Conservation (phyloP, 2,329 filamentous ascomycete species). For the Cytospora schulzeri region DNA sequence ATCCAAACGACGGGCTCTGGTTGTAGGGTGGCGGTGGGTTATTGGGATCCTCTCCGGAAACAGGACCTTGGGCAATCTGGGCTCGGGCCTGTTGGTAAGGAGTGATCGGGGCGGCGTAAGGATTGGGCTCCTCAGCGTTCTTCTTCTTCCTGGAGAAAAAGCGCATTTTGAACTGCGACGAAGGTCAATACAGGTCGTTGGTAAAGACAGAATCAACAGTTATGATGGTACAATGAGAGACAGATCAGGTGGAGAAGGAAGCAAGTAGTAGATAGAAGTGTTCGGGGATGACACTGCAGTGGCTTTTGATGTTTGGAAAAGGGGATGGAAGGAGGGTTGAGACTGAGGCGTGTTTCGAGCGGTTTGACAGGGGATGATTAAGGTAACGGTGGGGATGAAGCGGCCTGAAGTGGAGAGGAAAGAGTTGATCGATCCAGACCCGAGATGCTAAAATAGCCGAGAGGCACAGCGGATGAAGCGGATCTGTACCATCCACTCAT, state of each 20-base stretch:
- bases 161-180: slow-evolving; percentile 35
- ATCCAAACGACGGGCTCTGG: slow-evolving; percentile 32
- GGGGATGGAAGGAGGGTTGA: slow-evolving; percentile 18
- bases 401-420: slow-evolving; percentile 18
- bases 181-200: slow-evolving; percentile 6
- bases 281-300: background rate
- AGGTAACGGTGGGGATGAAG: slow-evolving; percentile 20
- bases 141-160: slow-evolving; percentile 57
- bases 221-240: background rate
- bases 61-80: slow-evolving; percentile 37
- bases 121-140: slow-evolving; percentile 51
- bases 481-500: background rate
- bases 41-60: slow-evolving; percentile 29
- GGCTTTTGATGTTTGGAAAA: slow-evolving; percentile 9
- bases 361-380: slow-evolving; percentile 17
- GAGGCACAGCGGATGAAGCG: slow-evolving; percentile 19
- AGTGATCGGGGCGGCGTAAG: slow-evolving; percentile 55
- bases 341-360: slow-evolving; percentile 26
- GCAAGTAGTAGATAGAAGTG: background rate
- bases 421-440: slow-evolving; percentile 11
- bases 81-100: slow-evolving; percentile 49
- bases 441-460: slow-evolving; percentile 23
- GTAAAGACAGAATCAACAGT: background rate
- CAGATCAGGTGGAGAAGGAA: background rate
- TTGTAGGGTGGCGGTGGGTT: slow-evolving; percentile 42